Conservation (phyloP, 306 rosid genomes). For the Ormosia semicastrata region DNA sequence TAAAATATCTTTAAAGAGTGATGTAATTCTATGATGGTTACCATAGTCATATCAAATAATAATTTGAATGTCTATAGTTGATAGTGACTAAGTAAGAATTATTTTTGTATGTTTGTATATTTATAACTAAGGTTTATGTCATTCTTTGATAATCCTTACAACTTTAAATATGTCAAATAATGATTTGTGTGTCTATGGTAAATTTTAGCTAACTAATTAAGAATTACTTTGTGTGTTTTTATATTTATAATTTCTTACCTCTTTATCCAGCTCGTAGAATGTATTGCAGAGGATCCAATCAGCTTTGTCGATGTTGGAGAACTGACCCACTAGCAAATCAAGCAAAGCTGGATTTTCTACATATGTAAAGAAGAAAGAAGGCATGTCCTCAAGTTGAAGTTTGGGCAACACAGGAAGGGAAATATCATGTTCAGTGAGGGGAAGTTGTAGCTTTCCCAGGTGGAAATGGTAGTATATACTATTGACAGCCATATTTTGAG, state of each 20-base stretch:
- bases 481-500: slow-evolving; percentile 17
- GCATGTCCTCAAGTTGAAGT: slow-evolving; percentile 14
- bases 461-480: slow-evolving; percentile 21
- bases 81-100: too few species aligned
- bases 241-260: background rate
- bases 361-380: slow-evolving; percentile 13
- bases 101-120: too few species aligned
- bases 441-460: background rate
- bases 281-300: slow-evolving; percentile 31
- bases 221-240: too few species aligned
- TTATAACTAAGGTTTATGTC: too few species aligned
- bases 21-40: too few species aligned
- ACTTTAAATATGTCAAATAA: too few species aligned
- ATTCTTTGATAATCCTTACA: too few species aligned
- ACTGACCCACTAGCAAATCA: background rate
- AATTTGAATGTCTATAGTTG: too few species aligned
- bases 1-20: too few species aligned
- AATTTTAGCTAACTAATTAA: too few species aligned
- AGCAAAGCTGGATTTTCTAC: background rate
- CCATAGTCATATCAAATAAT: too few species aligned
- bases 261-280: background rate
- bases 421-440: slow-evolving; percentile 2
- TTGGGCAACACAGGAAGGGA: background rate
- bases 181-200: too few species aligned
- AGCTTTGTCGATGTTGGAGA: slow-evolving; percentile 28